Conservation (phyloP, 768 basidiomycete species). For the Myochromella boudieri region DNA sequence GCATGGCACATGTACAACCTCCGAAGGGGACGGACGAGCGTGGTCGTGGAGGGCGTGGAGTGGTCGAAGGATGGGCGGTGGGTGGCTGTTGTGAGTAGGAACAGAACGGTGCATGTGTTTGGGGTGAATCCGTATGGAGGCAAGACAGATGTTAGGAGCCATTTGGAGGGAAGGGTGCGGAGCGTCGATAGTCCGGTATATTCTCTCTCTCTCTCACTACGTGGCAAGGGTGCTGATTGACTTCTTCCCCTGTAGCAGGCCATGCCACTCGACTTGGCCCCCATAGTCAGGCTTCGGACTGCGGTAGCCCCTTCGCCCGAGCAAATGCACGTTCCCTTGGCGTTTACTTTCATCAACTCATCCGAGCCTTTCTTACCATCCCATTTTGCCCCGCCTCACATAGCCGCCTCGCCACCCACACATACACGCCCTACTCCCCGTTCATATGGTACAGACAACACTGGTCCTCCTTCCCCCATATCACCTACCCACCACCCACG, state of each 20-base stretch:
- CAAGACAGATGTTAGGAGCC: constrained; percentile 57
- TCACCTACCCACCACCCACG: constrained; percentile 24
- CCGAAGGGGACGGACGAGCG: constrained; percentile 69
- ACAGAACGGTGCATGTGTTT: constrained; percentile 70
- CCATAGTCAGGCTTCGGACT: constrained; percentile 37
- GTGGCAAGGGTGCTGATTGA: not conserved
- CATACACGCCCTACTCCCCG: constrained; percentile 19
- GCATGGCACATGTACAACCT: constrained; percentile 65
- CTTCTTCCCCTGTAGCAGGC: constrained; percentile 37
- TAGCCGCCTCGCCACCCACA: constrained; percentile 11
- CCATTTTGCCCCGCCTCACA: constrained; percentile 33
- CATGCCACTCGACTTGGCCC: constrained; percentile 50
- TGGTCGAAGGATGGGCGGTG: constrained; percentile 64
- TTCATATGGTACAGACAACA: constrained; percentile 22
- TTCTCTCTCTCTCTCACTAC: not conserved
- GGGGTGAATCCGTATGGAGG: constrained; percentile 78
- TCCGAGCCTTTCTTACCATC: constrained; percentile 31
- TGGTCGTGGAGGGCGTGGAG: constrained; percentile 53
- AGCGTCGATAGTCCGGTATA: constrained; percentile 51
- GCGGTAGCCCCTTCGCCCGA: constrained; percentile 41
- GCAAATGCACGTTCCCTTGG: constrained; percentile 39
- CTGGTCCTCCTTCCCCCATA: constrained; percentile 17
- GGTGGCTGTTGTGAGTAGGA: constrained; percentile 68
- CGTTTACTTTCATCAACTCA: constrained; percentile 54
- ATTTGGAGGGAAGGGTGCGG: constrained; percentile 55